Base-by-base conservation (phyloP, 495 filamentous ascomycete species). In the Cenococcum geophilum region DNA sequence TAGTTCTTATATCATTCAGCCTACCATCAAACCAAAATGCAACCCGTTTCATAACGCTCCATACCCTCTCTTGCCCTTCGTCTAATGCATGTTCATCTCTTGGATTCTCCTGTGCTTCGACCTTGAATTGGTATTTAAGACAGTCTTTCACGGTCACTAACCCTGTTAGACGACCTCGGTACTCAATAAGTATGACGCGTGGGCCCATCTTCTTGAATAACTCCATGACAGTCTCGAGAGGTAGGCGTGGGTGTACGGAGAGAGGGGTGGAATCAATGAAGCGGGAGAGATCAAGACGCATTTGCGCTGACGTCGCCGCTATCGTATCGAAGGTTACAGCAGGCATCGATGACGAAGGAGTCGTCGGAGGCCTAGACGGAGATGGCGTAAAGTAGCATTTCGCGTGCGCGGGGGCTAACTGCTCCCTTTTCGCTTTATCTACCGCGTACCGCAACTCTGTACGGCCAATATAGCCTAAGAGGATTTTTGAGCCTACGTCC, bases 151-250 rank as follows among this genome's bases (percentile, higher is more conserved):
- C 89, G 0, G 93, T 98, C 11, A 98, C 90, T 5, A 97, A 78
- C 1, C 93, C 93, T 0, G 79, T 80, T 2, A 98, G 79, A 36
- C 83, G 80, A 22, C 93, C 93, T 50, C 86, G 86, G 69, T 96
- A 86, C 71, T 98, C 95, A 47, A 97, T 89, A 16, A 97, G 79
- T 55, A 98, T 90, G 12, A 96, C 91, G 1, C 95, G 84, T 1
- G 93, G 93, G 0, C 95, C 93, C 74, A 98, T 92, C 78, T 98
- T 98, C 71, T 93, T 92, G 79, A 98, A 98, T 48, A 97, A 83
- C 72, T 98, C 93, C 91, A 97, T 97, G 48, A 96, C 93, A 0
- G 93, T 98, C 74, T 98, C 93, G 0, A 98, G 82, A 0, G 92
- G 89, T 5, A 97, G 83, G 1, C 90, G 86, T 0, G 93, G 93